phyloP scores from a whole-genome alignment of 139 green algal species.

The Chlamydomonas sphaeroides region DNA sequence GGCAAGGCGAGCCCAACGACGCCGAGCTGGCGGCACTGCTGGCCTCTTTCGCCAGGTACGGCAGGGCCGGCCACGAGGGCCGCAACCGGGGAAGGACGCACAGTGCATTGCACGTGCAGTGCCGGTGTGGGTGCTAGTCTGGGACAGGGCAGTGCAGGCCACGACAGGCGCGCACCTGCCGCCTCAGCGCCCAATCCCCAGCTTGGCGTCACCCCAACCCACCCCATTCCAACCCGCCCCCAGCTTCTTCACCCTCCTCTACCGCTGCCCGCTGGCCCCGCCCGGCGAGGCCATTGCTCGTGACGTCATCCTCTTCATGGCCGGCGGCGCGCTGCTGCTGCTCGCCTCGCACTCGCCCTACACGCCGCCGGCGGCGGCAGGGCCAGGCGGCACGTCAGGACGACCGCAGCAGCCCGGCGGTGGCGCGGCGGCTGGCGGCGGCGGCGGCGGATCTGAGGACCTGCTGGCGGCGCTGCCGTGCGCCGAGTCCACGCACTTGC shows the following conservation, averaged over 20 bases:
- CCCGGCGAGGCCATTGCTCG: slow-evolving; percentile 11
- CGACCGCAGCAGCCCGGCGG: no score
- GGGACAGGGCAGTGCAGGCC: no score
- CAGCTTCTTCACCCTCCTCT: slow-evolving; percentile 42
- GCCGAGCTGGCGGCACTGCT: neutral
- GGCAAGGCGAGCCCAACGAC: slow-evolving; percentile 9
- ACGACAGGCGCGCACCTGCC: no score
- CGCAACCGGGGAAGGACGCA: no score
- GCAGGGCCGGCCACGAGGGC: no score
- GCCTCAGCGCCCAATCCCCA: neutral
- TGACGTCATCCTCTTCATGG: slow-evolving; percentile 24
- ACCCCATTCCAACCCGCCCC: no score
- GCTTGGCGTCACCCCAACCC: neutral
- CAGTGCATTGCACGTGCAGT: no score
- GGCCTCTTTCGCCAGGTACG: slow-evolving; percentile 13
- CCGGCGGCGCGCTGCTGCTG: slow-evolving; percentile 25
- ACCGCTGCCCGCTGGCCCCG: slow-evolving; percentile 1
- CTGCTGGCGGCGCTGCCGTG: neutral
- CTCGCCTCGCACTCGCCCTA: slow-evolving; percentile 36
- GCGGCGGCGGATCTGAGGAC: neutral
- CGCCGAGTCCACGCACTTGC: slow-evolving; percentile 4
- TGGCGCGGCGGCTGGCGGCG: neutral
- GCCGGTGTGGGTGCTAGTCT: no score
- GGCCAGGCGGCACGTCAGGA: neutral
- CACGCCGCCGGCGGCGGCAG: neutral